Evolutionary conservation across 176 grass and related monocot species (phyloP), one percentile per base, ranked within the genome.

Genomic region (Tillandsia leiboldiana): DNA sequence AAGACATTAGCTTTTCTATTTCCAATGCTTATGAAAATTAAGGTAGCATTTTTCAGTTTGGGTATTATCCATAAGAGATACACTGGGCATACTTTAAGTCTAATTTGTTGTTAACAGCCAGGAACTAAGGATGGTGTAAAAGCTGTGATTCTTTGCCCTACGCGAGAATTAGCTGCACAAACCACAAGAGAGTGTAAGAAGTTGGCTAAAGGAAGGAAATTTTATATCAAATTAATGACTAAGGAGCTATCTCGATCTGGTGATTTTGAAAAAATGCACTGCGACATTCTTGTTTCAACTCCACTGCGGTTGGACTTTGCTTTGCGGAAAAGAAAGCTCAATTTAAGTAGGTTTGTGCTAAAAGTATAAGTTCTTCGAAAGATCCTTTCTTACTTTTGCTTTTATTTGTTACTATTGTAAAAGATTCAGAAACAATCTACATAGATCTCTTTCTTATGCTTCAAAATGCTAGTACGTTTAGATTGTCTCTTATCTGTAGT

Each of bases 121-220:
- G 93, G 93, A 75, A 90, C 77, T 33, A 92, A 92, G 90, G 89
- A 83, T 66, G 82, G 86, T 72, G 71, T 97, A 66, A 92, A 79
- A 81, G 86, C 89, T 56, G 79, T 90, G 63, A 77, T 97, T 72
- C 84, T 97, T 80, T 92, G 89, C 71, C 94, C 89, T 9, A 97
- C 93, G 26, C 89, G 93, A 84, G 93, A 97, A 85, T 79, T 97
- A 56, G 89, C 93, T 9, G 71, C 86, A 75, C 94, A 97, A 75
- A 97, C 86, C 67, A 81, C 83, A 52, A 85, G 93, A 72, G 94
- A 86, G 78, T 97, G 94, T 86, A 97, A 92, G 82, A 92, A 90
- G 64, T 76, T 97, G 33, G 75, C 77, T 56, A 85, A 76, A 61
- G 80, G 89, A 67, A 97, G 75, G 51, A 97, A 90, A 66, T 97